Evolutionary conservation across 1,139 yeast genomes (phyloP), one percentile per base, ranked within the genome.

Genomic region (Sugiyamaella sp.): DNA sequence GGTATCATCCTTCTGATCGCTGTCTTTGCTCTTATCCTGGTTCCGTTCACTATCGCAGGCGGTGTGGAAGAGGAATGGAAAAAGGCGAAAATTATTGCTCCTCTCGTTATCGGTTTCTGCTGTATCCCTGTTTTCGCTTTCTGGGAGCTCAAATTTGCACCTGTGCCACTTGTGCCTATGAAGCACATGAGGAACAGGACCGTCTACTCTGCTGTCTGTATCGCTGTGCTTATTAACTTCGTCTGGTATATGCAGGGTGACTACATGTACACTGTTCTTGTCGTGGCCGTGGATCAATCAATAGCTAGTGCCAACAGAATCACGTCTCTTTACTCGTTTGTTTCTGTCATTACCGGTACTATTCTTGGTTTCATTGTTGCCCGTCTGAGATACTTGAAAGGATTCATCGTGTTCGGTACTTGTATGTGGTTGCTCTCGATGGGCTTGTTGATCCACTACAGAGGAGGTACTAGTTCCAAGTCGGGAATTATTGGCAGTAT

Each of bases 171-270:
- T 46, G 68, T 80, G 35, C 90, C 91, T 14, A 74, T 74, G 60
- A 66, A 73, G 33, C 73, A 84, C 60, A 67, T 86, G 66, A 80
- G 73, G 58, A 86, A 85, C 66, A 79, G 89, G 63, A 87, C 87
- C 59, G 82, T 85, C 25, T 81, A 86, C 78, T 79, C 88, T 59
- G 85, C 89, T 61, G 56, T 80, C 48, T 63, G 67, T 41, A 75
- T 85, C 59, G 86, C 80, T 24, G 67, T 81, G 55, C 71, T 80
- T 55, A 76, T 82, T 60, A 76, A 82, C 70, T 78, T 82, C 66
- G 72, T 82, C 49, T 84, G 80, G 80, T 79, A 80, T 70, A 80
- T 84, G 86, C 88, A 85, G 49, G 82, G 83, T 58, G 88, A 82
- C 62, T 85, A 75, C 66, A 69, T 86, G 71, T 85, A 81, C 67